Base-by-base conservation (phyloP, 2,329 filamentous ascomycete species). In the Pseudogymnoascus sp. region DNA sequence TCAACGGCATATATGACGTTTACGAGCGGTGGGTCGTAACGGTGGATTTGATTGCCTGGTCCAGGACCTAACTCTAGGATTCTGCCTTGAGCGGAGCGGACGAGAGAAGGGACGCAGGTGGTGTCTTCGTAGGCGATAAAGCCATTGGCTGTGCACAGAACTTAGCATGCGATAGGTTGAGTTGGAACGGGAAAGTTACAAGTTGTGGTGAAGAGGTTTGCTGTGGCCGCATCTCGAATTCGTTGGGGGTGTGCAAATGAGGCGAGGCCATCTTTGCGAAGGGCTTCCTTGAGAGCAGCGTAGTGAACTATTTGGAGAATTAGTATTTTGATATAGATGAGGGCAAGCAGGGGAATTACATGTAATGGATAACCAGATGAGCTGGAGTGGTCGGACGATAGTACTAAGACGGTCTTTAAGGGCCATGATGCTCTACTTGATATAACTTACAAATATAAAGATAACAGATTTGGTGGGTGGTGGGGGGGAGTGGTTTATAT, bases 1-100 rank as follows among this genome's bases (percentile, higher is more conserved):
- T 79, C 77, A 54, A 79, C 67, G 35, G 70, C 76, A 62, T 76
- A 76, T 14, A 78, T 58, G 22, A 64, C 66, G 1, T 69, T 66
- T 16, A 79, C 65, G 16, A 65, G 64, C 16, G 65, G 64, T 6
- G 65, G 16, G 64, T 75, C 69, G 63, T 71, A 78, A 32, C 72
- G 71, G 20, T 71, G 70, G 11, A 78, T 71, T 63, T 78, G 76
- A 63, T 76, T 78, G 30, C 77, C 77, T 43, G 71, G 63, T 2
- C 76, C 76, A 3, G 77, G 75, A 18, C 77, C 77, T 1, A 78
- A 70, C 62, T 79, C 77, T 34, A 79, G 73, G 50, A 78, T 67
- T 6, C 68, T 63, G 32, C 77, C 76, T 6, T 28, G 25, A 18
- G 71, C 71, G 34, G 69, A 59, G 9, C 37, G 57, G 9, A 70